Evolutionary conservation across 83 land plant species (phyloP), one percentile per base, ranked within the genome.

Genomic region (Thuja plicata): DNA sequence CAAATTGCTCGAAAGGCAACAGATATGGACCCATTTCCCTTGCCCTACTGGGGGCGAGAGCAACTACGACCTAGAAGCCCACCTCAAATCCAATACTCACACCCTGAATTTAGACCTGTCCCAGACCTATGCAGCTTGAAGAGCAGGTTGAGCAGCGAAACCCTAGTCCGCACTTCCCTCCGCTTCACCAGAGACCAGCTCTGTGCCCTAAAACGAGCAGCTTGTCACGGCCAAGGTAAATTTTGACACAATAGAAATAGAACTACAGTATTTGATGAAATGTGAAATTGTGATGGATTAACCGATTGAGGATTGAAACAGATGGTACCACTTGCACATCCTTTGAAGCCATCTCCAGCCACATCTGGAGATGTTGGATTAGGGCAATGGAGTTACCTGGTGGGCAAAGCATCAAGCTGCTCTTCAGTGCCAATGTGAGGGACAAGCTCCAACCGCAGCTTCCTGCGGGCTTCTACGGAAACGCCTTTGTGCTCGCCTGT

Each of bases 331-430:
- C 93, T 86, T 95, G 95, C 94, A 95, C 95, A 86, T 87, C 94
- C 24, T 95, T 95, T 77, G 96, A 95, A 38, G 93, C 86, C 45
- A 91, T 95, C 5, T 93, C 96, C 1, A 79, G 92, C 17, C 95
- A 95, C 87, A 91, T 93, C 15, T 95, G 96, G 96, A 93, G 95
- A 15, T 84, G 89, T 10, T 94, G 96, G 96, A 89, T 89, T 87
- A 30, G 85, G 13, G 71, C 96, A 11, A 86, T 95, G 77, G 91
- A 73, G 73, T 88, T 89, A 5, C 89, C 92, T 1, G 45, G 87
- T 4, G 60, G 40, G 0, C 90, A 90, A 37, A 27, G 57, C 27
- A 91, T 95, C 46, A 95, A 95, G 82, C 93, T 95, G n/a, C 91
- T 95, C 0, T 95, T 95, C 87, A 91, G 95, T 37, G 89, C 86